Evolutionary conservation across 257 asterid species (phyloP).

Genomic region (Fraxinus cuspidata): DNA sequence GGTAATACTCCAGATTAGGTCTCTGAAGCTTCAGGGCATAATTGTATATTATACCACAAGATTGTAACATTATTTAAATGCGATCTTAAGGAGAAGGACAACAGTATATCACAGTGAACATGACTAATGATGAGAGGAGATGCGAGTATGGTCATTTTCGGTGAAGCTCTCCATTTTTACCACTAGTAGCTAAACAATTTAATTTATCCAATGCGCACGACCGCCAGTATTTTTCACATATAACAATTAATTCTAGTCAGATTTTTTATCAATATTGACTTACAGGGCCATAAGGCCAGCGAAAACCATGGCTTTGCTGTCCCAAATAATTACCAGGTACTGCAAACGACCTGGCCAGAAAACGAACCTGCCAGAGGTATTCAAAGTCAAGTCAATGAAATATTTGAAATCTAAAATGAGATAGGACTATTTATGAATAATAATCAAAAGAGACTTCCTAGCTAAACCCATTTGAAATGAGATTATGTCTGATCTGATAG

Average conservation of each 20-base stretch:
- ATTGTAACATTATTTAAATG: not conserved
- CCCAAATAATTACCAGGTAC: slow-evolving; percentile 99
- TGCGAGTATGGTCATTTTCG: not conserved
- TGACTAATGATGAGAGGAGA: not conserved
- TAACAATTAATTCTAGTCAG: not conserved
- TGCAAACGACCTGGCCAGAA: slow-evolving; percentile 86
- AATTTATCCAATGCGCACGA: not conserved
- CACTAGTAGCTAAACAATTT: not conserved
- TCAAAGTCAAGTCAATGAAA: slow-evolving; percentile 15
- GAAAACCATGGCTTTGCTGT: slow-evolving; percentile 96
- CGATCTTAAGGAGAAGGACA: not conserved
- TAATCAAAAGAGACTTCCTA: not conserved
- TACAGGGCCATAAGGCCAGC: slow-evolving; percentile 99
- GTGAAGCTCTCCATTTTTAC: not conserved
- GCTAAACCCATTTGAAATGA: not conserved
- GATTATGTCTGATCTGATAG: not conserved
- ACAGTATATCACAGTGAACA: not conserved
- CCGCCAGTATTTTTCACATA: not conserved
- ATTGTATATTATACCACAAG: not conserved
- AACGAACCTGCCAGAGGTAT: slow-evolving; percentile 73
- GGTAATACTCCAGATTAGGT: not conserved
- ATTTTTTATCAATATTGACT: slow-evolving; percentile 29
- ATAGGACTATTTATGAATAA: not conserved
- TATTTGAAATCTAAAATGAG: slow-evolving; percentile 12
- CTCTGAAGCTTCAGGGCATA: not conserved